These are phyloP conservation scores for Crithidia thermophila DNA, from an alignment of 208 protist species.

Conservation along the genomic window DNA sequence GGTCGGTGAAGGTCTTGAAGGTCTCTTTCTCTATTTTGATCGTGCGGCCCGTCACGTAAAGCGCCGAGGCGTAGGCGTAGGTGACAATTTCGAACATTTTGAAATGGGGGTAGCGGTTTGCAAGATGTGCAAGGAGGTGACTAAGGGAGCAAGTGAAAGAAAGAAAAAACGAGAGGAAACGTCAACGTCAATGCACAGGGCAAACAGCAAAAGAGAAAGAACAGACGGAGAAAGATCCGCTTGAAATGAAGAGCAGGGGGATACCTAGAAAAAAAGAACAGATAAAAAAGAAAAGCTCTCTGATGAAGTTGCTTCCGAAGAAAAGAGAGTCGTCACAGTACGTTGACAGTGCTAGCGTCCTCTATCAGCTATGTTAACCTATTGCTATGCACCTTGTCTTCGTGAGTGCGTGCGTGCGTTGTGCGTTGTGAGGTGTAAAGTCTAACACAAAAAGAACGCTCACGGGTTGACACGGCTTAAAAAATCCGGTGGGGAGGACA, in stretches of 20 bases:
- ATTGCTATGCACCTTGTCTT: not conserved
- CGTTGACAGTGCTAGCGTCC: too few species aligned
- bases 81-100: slow-evolving; percentile 64
- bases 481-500: too few species aligned
- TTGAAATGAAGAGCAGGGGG: not conserved
- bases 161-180: not conserved
- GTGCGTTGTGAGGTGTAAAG: too few species aligned
- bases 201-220: not conserved
- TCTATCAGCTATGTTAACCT: not conserved
- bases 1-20: slow-evolving; percentile 61
- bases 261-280: not conserved
- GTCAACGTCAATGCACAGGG: not conserved
- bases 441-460: too few species aligned
- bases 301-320: not conserved
- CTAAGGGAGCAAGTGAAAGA: too few species aligned
- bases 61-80: slow-evolving; percentile 39
- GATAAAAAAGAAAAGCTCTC: not conserved
- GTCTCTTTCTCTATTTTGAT: slow-evolving; percentile 72
- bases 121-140: too few species aligned
- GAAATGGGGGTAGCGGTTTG: too few species aligned
- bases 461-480: too few species aligned
- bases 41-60: slow-evolving; percentile 42
- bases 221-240: too few species aligned
- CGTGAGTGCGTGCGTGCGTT: too few species aligned
- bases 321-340: not conserved